A percentile compares a stretch with the other conserved stretches of the same genome.
phyloP scores from a whole-genome alignment of 1,139 yeast genomes.

The Scheffersomyces insectosa region DNA sequence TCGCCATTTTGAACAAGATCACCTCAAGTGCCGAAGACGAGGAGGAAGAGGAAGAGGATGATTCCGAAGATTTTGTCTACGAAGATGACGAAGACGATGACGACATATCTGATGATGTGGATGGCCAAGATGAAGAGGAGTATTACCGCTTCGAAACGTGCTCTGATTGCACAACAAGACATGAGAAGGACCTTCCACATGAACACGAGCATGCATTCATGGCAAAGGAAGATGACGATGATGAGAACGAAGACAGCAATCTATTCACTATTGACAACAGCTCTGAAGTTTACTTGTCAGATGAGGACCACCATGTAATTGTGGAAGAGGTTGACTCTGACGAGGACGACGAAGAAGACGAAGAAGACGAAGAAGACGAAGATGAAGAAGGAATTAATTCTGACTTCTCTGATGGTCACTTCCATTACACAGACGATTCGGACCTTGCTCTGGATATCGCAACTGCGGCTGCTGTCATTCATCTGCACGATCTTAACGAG shows the following conservation, averaged over 20 bases:
- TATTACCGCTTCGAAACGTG: no score
- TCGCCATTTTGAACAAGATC: not conserved
- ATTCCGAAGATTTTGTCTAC: slow-evolving; percentile 4
- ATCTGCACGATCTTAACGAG: no score
- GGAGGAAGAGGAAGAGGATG: not conserved
- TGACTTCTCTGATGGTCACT: not conserved
- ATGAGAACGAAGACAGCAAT: no score
- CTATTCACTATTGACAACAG: no score
- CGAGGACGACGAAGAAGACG: slow-evolving; percentile 1
- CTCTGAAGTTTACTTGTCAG: not conserved
- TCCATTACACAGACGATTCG: no score
- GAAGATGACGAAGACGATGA: slow-evolving; percentile 5
- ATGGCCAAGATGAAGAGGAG: no score
- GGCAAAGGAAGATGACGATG: no score
- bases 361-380: not conserved
- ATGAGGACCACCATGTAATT: not conserved
- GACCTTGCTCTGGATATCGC: no score
- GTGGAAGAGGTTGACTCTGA: slow-evolving; percentile 1
- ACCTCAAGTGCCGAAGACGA: not conserved
- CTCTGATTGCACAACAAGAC: no score
- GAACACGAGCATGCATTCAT: no score
- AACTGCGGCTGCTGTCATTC: no score
- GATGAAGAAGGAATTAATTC: not conserved
- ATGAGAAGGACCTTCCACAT: no score
- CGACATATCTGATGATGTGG: not conserved